phyloP scores from a whole-genome alignment of 2,329 filamentous ascomycete species.

The Hypomyces perniciosus region DNA sequence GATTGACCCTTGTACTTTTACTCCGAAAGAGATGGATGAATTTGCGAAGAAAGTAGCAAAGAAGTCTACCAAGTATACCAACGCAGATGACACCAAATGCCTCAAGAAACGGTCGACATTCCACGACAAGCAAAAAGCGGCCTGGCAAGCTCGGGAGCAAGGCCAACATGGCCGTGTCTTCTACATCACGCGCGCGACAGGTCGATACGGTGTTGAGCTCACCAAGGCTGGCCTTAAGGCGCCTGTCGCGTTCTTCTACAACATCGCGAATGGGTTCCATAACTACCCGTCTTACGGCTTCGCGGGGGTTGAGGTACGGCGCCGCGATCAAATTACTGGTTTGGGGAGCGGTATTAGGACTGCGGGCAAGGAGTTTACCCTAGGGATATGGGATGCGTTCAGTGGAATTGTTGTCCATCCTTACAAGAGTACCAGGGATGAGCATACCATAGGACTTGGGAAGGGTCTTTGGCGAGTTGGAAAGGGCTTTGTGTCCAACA shows the following conservation, averaged over 20 bases:
- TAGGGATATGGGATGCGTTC: slow-evolving; percentile 63
- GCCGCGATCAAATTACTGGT: slow-evolving; percentile 60
- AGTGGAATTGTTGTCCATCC: slow-evolving; percentile 62
- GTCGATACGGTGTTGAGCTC: slow-evolving; percentile 53
- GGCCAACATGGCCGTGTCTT: slow-evolving; percentile 22
- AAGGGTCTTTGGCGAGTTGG: slow-evolving; percentile 49
- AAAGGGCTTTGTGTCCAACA: slow-evolving; percentile 39
- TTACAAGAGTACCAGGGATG: slow-evolving; percentile 55
- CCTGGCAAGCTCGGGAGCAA: slow-evolving; percentile 21
- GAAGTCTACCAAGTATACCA: slow-evolving; percentile 38
- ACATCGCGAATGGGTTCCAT: slow-evolving; percentile 65
- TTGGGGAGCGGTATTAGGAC: slow-evolving; percentile 53
- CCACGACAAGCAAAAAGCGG: slow-evolving; percentile 18
- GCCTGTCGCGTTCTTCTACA: slow-evolving; percentile 63
- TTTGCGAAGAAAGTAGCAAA: slow-evolving; percentile 26
- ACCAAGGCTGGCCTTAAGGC: slow-evolving; percentile 56
- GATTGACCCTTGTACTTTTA: slow-evolving; percentile 12
- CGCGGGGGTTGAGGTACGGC: slow-evolving; percentile 54
- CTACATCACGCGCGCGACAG: slow-evolving; percentile 34
- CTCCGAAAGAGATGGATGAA: slow-evolving; percentile 23
- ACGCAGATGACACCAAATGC: slow-evolving; percentile 34
- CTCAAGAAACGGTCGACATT: slow-evolving; percentile 15
- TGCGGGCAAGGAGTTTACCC: slow-evolving; percentile 58
- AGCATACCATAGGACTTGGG: slow-evolving; percentile 54
- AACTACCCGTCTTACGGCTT: slow-evolving; percentile 63